Percentiles rank a stretch among this genome's conserved stretches.
Conservation (phyloP, 108 stramenopile genomes). For the Cyclotella kingstonii region DNA sequence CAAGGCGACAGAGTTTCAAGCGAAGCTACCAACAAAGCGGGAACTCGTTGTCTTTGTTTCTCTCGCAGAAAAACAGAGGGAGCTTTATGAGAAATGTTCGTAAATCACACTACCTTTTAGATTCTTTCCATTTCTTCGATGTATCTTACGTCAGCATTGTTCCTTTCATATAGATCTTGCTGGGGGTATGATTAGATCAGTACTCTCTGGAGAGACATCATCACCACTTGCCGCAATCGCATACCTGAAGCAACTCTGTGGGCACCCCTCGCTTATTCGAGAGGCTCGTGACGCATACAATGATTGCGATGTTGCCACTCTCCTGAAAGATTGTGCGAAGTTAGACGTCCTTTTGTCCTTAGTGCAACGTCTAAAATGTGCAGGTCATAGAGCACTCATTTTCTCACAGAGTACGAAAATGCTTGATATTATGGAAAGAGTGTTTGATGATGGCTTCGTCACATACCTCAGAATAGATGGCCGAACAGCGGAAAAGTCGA, state of each 20-base stretch:
- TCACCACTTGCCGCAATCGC: slow-evolving; percentile 68
- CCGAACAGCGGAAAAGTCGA: slow-evolving; percentile 69
- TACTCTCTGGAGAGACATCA: slow-evolving; percentile 44
- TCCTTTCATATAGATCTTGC: slow-evolving; percentile 24
- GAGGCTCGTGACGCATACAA: slow-evolving; percentile 18
- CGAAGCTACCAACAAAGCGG: slow-evolving; percentile 84
- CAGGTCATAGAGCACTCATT: slow-evolving; percentile 85
- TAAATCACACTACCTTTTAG: neutral
- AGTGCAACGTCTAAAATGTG: slow-evolving; percentile 48
- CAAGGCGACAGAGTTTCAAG: slow-evolving; percentile 81
- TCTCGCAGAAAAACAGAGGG: slow-evolving; percentile 77
- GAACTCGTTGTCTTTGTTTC: slow-evolving; percentile 93
- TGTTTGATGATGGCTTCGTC: slow-evolving; percentile 26
- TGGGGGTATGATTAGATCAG: slow-evolving; percentile 52
- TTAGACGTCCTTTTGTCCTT: slow-evolving; percentile 69
- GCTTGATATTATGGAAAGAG: slow-evolving; percentile 81
- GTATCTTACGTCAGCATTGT: neutral
- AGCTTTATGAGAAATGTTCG: slow-evolving; percentile 74
- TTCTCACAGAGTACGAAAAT: slow-evolving; percentile 93
- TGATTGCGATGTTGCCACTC: slow-evolving; percentile 21
- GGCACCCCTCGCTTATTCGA: slow-evolving; percentile 69
- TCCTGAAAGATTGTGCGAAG: slow-evolving; percentile 62
- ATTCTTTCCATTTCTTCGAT: neutral
- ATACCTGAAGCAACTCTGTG: slow-evolving; percentile 77
- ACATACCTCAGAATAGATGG: slow-evolving; percentile 89